Evolutionary conservation across 192 early-diverging fungal species (phyloP), one percentile per base, ranked within the genome.

Genomic region (Coemansia sp.): DNA sequence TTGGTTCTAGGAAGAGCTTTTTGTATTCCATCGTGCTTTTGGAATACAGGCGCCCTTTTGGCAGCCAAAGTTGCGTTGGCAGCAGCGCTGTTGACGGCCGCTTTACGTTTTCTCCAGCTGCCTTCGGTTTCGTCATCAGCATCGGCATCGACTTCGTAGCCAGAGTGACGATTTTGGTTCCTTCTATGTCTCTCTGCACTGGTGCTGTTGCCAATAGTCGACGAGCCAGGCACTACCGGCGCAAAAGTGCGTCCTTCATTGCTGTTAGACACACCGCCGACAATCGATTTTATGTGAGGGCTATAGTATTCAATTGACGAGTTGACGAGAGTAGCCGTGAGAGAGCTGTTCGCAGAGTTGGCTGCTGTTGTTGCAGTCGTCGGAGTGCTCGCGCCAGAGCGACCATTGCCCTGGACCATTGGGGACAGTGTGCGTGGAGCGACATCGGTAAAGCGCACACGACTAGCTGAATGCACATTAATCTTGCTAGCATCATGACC

Each of bases 291-390:
- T 41, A 74, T 65, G 49, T 61, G 71, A 39, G 78, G 62, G 63
- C 68, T 62, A 68, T 77, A 82, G 66, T 74, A 77, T 55, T 82
- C 80, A 62, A 77, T 71, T 2, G 80, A 82, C 11, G 80, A 65
- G 2, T 74, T 74, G 19, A 82, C 80, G 11, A 82, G 63, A 1
- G 80, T 82, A 11, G 74, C 74, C 0, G 80, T 82, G 47, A 82
- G 71, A 41, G 80, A 82, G 80, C 80, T 82, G 54, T 82, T 72
- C 11, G 80, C 59, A 0, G 80, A 82, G 26, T 67, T 73, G 55
- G 56, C 61, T 18, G 67, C 32, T 22, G 26, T 54, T 54, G 51
- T 21, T 11, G 60, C 42, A 6, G 46, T 59, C 7, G 59, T 45
- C 3, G 57, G 57, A 41, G 57, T 59, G 32, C 15, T 11, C 21